A percentile compares a stretch with the other conserved stretches of the same genome.
These are phyloP conservation scores for Mucor indicus DNA, from an alignment of 371 early-diverging fungal genomes.

Conservation along the genomic window DNA sequence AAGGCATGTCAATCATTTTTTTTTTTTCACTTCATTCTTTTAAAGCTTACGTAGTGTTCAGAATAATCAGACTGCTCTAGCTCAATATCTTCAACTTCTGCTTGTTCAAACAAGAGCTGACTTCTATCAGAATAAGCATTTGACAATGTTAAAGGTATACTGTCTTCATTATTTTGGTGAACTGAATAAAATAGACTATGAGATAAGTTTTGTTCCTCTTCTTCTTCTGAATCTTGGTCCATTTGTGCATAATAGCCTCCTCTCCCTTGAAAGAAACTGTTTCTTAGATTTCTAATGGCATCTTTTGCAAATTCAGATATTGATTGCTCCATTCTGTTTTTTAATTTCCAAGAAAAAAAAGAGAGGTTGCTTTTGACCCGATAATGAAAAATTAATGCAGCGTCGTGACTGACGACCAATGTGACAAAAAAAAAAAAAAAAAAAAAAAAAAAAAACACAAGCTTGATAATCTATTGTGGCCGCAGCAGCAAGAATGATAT, in stretches of 20 bases:
- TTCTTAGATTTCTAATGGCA: conserved; percentile 20
- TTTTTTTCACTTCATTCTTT: not conserved
- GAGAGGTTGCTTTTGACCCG: no score
- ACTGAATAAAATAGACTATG: conserved; percentile 43
- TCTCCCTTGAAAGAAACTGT: conserved; percentile 24
- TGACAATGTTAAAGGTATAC: conserved; percentile 43
- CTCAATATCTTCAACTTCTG: conserved; percentile 12
- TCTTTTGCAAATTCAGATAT: conserved; percentile 24
- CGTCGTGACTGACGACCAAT: no score
- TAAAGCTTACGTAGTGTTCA: not conserved
- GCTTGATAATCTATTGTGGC: no score
- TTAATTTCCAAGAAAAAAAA: no score
- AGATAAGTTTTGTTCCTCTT: conserved; percentile 27
- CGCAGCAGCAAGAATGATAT: no score
- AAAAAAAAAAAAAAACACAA: no score
- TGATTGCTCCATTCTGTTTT: conserved; percentile 29
- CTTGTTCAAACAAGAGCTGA: conserved; percentile 38
- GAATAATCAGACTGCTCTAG: not conserved
- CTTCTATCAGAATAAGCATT: conserved; percentile 46
- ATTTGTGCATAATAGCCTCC: conserved; percentile 39
- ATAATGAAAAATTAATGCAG: no score
- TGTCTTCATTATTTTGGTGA: conserved; percentile 35
- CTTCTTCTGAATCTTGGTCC: conserved; percentile 43
- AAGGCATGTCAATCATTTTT: not conserved
- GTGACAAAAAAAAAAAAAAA: no score